Evolutionary conservation across 1,139 yeast species (phyloP), one percentile per base, ranked within the genome.

Genomic region (Debaryomyces subglobosus): DNA sequence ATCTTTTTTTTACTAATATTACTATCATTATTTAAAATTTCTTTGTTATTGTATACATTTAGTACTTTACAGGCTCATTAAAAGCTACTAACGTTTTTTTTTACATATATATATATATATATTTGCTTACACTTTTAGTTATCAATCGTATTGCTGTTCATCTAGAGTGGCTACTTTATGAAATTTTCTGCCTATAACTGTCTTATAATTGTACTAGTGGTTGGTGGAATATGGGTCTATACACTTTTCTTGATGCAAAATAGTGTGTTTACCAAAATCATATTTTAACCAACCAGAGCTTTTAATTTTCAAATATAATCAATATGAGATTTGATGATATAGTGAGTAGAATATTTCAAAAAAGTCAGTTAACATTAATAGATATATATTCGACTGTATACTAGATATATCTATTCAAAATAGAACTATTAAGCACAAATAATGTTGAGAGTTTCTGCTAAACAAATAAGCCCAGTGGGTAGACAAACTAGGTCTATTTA

Each of bases 401-500:
- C 10, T 42, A 29, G 18, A 20, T 25, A 16, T 36, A 35, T 43
- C 35, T 34, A 23, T 33, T 34, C 16, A 42, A n/a, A 43, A 35
- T n/a, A 27, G 32, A 35, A 42, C 18, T 37, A 44, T 38, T 30
- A 29, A 27, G n/a, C 18, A 21, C 32, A 9, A 21, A 36, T 42
- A 44, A 70, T 71, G 75, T 67, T 70, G 59, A 69, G 69, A 64
- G 54, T 55, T 41, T 47, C 59, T 27, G 38, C 60, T 39, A 50
- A 43, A 37, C 43, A 29, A 23, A 30, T 37, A 29, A 62, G 53
- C 51, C 61, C 65, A 40, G 52, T 58, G 40, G 48, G 59, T 46
- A 59, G 52, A 49, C 56, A 50, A 46, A 50, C 60, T 48, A 69
- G 81, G 61, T 56, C 71, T 48, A 52, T 76, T 51, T 71, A 73